These are phyloP conservation scores for Aspergillus carbonarius DNA, from an alignment of 2,329 filamentous ascomycete species.

Conservation along the genomic window DNA sequence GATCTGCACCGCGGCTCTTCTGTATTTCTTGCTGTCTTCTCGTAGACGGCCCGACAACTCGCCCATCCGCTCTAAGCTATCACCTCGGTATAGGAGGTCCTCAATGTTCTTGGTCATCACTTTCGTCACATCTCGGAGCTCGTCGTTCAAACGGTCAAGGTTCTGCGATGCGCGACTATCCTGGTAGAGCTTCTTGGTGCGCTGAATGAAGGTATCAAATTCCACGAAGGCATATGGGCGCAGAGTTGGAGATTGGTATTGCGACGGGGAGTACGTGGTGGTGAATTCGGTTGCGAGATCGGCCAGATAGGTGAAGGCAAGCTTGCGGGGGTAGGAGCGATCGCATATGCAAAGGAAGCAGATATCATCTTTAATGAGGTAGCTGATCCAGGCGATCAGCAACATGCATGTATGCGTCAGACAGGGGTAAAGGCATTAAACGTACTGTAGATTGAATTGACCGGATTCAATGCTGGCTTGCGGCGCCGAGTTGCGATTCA, in stretches of 20 bases:
- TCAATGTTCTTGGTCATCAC: slow-evolving; percentile 99
- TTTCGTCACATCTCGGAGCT: slow-evolving; percentile 95
- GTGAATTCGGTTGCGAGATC: slow-evolving; percentile 90
- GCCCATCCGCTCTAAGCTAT: slow-evolving; percentile 94
- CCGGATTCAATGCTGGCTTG: slow-evolving; percentile 91
- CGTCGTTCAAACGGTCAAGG: slow-evolving; percentile 91
- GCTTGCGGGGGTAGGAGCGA: slow-evolving; percentile 90
- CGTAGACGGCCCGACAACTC: slow-evolving; percentile 83
- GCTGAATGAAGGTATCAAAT: slow-evolving; percentile 94
- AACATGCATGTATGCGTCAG: not conserved
- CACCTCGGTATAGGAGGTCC: slow-evolving; percentile 90
- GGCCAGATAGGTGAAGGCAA: slow-evolving; percentile 96
- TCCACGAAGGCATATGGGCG: slow-evolving; percentile 96
- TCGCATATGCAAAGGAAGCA: slow-evolving; percentile 95
- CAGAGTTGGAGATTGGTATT: slow-evolving; percentile 71
- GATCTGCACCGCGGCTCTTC: slow-evolving; percentile 86
- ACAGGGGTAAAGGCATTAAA: slow-evolving; percentile 1
- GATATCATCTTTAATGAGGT: slow-evolving; percentile 78
- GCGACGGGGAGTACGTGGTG: slow-evolving; percentile 71
- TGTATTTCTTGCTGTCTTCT: slow-evolving; percentile 94
- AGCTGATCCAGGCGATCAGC: slow-evolving; percentile 52
- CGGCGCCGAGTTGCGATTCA: slow-evolving; percentile 83
- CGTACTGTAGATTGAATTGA: slow-evolving; percentile 81
- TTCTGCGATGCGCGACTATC: slow-evolving; percentile 89
- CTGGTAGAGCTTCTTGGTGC: slow-evolving; percentile 90